Base-by-base conservation (phyloP, 257 asterid species). In the Capsicum pubescens region DNA sequence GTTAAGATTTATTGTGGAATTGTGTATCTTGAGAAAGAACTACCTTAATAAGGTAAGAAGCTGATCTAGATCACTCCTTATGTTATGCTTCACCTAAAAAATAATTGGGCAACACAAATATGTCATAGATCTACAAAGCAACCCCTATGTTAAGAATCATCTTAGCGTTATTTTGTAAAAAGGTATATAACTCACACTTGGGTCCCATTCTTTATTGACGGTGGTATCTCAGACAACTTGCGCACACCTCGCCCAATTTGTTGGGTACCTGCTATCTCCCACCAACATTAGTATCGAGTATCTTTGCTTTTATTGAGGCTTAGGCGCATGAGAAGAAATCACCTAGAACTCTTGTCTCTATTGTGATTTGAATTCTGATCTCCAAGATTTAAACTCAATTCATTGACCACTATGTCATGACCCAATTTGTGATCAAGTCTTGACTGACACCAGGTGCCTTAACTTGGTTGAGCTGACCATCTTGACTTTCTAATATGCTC, bases 1-100 rank as follows among this genome's bases (percentile, higher is more conserved):
- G 60, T 72, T 48, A 72, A 72, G 39, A 12, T 72, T 1, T 72
- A 13, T 48, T 0, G n/a, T 19, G 39, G 19, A 48, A n/a, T 48
- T 19, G 7, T 3, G 9, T 6, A 48, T 72, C 48, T 10, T 0
- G 42, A 48, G 8, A 72, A 55, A 19, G 13, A 26, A 48, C 13
- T 48, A 21, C 39, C 57, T n/a, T 58, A 46, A 71, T 71, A 39
- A 46, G 39, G n/a, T 44, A 71, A 46, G 80, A 72, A 72, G 59
- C 7, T 72, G 59, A 10, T 72, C n/a, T 9, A 48, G n/a, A 46
- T 67, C 76, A 15, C 15, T 68, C 54, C 8, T 15, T 36, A 54
- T 12, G 57, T 54, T 54, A 54, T 54, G 16, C 16, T 54, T 54
- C 4, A 1, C 14, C 59, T 55, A 0, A 55, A 6, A 55, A 55